phyloP scores from a whole-genome alignment of 2,329 filamentous ascomycete genomes.

The Cadophora gregata region DNA sequence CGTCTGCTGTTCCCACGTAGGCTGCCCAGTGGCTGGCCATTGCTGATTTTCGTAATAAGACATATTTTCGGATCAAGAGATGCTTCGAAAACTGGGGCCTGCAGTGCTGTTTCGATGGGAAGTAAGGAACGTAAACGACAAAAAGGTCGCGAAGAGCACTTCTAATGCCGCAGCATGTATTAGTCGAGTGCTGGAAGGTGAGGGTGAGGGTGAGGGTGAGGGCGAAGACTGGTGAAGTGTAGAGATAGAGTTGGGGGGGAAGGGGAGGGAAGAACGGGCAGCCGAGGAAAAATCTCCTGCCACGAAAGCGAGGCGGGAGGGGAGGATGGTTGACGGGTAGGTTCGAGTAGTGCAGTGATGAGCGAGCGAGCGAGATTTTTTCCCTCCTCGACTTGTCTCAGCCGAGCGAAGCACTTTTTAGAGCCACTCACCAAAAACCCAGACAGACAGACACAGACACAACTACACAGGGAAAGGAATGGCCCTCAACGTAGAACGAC shows the following conservation, averaged over 20 bases:
- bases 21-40: constrained; percentile 63
- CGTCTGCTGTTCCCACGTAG: constrained; percentile 75
- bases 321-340: background rate
- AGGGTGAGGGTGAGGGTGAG: background rate
- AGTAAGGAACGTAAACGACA: constrained; percentile 45
- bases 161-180: constrained; percentile 23
- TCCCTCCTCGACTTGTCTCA: constrained; percentile 25
- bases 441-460: constrained; percentile 29
- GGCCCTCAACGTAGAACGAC: constrained; percentile 30
- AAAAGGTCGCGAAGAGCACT: constrained; percentile 37
- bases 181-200: constrained; percentile 17
- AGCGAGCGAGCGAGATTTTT: constrained; percentile 24
- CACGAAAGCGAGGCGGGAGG: constrained; percentile 31
- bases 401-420: background rate
- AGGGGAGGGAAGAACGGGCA: constrained; percentile 24
- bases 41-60: constrained; percentile 73
- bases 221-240: constrained; percentile 15
- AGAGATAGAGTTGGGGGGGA: background rate
- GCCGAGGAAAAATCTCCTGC: constrained; percentile 35
- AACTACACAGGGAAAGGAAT: constrained; percentile 39
- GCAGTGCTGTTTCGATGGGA: constrained; percentile 39
- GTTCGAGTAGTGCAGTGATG: too few relatives aligned
- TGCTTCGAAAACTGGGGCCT: constrained; percentile 44
- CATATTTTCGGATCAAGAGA: constrained; percentile 52
- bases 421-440: constrained; percentile 36